Evolutionary conservation across 805 yeast genomes (phyloP).

Genomic region (Yamadazyma insecticola): DNA sequence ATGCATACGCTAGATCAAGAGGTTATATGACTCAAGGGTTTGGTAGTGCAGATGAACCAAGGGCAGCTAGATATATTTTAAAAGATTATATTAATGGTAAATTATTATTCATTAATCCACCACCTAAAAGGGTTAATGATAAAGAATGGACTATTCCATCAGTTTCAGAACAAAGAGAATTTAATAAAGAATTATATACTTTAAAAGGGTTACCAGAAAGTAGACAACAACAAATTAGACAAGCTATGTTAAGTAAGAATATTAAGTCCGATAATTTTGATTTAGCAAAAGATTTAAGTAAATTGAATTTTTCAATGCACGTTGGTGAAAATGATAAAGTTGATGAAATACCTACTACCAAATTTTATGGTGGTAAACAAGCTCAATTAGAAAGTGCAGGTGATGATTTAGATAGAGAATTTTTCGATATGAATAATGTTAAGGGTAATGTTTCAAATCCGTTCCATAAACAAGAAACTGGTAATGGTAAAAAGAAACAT

Average conservation of each 20-base stretch:
- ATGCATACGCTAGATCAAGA: conserved; percentile 92
- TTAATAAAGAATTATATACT: conserved; percentile 72
- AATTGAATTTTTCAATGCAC: conserved; percentile 77
- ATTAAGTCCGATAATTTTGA: conserved; percentile 51
- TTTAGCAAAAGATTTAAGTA: conserved; percentile 62
- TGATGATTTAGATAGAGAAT: conserved; percentile 79
- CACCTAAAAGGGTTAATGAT: conserved; percentile 60
- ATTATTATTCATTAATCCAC: conserved; percentile 79
- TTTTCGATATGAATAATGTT: conserved; percentile 65
- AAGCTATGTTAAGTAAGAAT: conserved; percentile 58
- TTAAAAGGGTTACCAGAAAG: conserved; percentile 63
- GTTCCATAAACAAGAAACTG: conserved; percentile 53
- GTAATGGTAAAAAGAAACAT: conserved; percentile 52
- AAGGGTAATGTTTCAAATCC: conserved; percentile 66
- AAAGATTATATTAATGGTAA: conserved; percentile 96
- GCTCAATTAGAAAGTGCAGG: conserved; percentile 77
- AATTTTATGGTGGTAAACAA: conserved; percentile 74
- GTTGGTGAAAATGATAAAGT: conserved; percentile 39
- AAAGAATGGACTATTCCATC: conserved; percentile 55
- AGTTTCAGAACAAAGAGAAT: conserved; percentile 37
- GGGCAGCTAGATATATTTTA: conserved; percentile 88
- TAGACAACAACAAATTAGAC: conserved; percentile 65
- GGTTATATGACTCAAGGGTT: conserved; percentile 97
- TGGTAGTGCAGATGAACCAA: conserved; percentile 93
- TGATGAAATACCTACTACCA: conserved; percentile 38